These are phyloP conservation scores for Solanum bulbocastanum DNA, from an alignment of 257 asterid species.

Conservation along the genomic window DNA sequence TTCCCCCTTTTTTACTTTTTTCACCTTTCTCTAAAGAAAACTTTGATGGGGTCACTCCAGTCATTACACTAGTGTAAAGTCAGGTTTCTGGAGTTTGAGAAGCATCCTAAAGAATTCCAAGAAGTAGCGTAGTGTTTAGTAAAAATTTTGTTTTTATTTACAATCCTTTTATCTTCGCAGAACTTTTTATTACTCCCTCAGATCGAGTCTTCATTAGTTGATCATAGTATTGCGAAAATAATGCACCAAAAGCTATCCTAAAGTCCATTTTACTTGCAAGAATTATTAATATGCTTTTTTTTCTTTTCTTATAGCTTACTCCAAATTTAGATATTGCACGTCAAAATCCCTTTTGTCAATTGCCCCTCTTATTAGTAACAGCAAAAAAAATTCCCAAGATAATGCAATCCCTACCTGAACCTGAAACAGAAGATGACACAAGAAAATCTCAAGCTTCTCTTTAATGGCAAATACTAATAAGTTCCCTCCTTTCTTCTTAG, in stretches of 20 bases:
- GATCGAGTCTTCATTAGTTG: too few relatives aligned
- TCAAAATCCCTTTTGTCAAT: conserved; percentile 16
- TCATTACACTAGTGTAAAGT: background rate
- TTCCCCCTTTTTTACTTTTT: background rate
- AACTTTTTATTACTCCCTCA: background rate
- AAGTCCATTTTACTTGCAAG: background rate
- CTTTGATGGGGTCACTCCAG: background rate
- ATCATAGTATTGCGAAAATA: background rate
- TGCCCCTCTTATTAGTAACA: background rate
- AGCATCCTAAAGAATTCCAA: conserved; percentile 15
- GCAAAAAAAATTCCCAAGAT: background rate
- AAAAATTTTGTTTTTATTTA: background rate
- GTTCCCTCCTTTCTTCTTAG: conserved; percentile 16
- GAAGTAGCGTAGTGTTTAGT: background rate
- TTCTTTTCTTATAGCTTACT: background rate
- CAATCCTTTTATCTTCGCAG: background rate
- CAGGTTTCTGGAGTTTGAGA: conserved; percentile 14
- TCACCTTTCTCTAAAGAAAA: background rate
- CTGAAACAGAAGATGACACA: conserved; percentile 55
- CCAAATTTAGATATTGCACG: conserved; percentile 7
- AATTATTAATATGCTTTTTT: conserved; percentile 1
- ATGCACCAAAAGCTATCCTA: conserved; percentile 11
- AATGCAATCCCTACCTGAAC: conserved; percentile 19
- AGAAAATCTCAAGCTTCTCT: conserved; percentile 15
- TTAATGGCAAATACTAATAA: conserved; percentile 40